Evolutionary conservation across 225 moss, liverwort and hornwort species (phyloP), one percentile per base, ranked within the genome.

Genomic region (Marchantia paleacea): DNA sequence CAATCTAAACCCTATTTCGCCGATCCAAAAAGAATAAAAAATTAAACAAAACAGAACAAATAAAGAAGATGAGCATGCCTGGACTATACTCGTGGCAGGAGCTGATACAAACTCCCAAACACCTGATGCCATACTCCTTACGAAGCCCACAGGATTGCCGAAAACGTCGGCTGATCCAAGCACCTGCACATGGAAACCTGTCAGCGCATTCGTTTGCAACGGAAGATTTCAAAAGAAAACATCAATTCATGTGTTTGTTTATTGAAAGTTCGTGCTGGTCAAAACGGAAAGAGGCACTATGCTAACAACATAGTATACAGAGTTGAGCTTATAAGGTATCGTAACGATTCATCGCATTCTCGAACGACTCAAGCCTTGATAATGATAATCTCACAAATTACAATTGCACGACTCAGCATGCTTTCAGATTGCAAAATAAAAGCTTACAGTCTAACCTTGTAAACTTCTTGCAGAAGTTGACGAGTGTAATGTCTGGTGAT

Each of bases 41-140:
- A 39, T 39, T 39, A 39, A 39, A 39, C 39, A 39, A 39, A 2
- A 2, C 39, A 39, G 5, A 39, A 39, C 19, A 57, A 16, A 7
- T 53, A 55, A 19, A 74, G 13, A 13, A 48, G 31, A 30, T 15
- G 47, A 62, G 52, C 64, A 70, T 82, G 86, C 96, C 92, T 96
- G 90, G 50, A 89, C 85, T 67, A 92, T 81, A 85, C 91, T 92
- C 82, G 81, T 86, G 53, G 94, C 91, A 12, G 96, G 94, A 48
- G 94, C 91, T 26, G 96, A 96, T 55, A 96, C 90, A 84, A 96
- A 96, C 82, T 96, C 96, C 96, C 96, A 92, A 86, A 96, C 85
- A 80, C 96, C 96, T 70, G 94, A 96, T 80, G 92, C 90, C 81
- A 96, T 83, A 78, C 89, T 96, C 64, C 91, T 90, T 71, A 92